These are phyloP conservation scores for Hanseniaspora guilliermondii DNA, from an alignment of 805 yeast species.

Conservation along the genomic window DNA sequence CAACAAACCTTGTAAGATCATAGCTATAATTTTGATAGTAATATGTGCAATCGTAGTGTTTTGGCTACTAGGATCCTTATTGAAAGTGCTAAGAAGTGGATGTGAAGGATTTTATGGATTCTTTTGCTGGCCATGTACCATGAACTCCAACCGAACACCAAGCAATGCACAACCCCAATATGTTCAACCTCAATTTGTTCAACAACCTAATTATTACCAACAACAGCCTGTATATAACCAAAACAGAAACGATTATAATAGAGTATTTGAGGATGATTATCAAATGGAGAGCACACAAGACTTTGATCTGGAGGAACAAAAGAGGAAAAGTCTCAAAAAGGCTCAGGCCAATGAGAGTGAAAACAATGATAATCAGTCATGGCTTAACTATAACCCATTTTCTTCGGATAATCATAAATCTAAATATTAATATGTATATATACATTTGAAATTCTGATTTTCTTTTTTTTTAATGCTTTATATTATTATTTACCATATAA, in stretches of 20 bases:
- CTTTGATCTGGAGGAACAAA: constrained; percentile 12
- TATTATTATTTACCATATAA: too few species aligned
- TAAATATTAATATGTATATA: background rate
- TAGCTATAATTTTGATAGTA: constrained; percentile 48
- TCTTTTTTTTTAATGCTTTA: background rate
- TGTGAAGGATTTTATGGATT: constrained; percentile 39
- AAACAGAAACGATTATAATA: constrained; percentile 11
- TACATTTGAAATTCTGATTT: background rate
- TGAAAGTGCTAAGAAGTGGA: constrained; percentile 49
- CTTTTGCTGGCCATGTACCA: constrained; percentile 39
- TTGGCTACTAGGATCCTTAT: constrained; percentile 32
- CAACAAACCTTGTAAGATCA: constrained; percentile 52
- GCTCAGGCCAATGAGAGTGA: background rate
- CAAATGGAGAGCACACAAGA: constrained; percentile 13
- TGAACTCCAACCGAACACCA: background rate
- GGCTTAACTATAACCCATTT: constrained; percentile 11
- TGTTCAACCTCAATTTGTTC: constrained; percentile 21
- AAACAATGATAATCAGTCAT: background rate
- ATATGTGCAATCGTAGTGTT: constrained; percentile 2
- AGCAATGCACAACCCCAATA: background rate
- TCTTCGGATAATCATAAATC: constrained; percentile 1
- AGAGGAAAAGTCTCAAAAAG: background rate
- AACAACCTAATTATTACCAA: constrained; percentile 1
- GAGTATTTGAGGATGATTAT: constrained; percentile 8
- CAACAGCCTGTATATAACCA: constrained; percentile 21